Percentiles rank a stretch among this genome's conserved stretches.
phyloP scores from a whole-genome alignment of 352 stramenopile genomes.

The Globisporangium cystogenes region DNA sequence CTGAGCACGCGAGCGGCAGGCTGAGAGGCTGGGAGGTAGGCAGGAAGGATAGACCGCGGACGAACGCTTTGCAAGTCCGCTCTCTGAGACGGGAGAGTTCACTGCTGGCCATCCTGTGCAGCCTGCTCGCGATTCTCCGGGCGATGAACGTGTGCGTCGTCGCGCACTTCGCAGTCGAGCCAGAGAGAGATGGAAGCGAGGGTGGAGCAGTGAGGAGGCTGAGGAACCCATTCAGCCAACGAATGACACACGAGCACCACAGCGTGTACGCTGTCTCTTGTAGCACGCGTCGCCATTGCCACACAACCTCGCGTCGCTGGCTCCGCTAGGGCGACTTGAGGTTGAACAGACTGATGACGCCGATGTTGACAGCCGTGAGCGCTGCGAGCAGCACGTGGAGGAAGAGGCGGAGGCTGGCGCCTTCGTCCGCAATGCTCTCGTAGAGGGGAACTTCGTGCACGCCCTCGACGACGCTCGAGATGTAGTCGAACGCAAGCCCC shows the following conservation, averaged over 20 bases:
- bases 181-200: no score
- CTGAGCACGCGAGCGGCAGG: no score
- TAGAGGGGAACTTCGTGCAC: constrained; percentile 35
- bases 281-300: neutral
- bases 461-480: constrained; percentile 27
- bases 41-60: no score
- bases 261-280: neutral
- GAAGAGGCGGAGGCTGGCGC: constrained; percentile 14
- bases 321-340: constrained; percentile 1
- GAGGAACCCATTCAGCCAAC: no score
- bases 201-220: no score
- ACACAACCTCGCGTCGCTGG: neutral
- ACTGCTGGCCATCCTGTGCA: no score
- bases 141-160: no score
- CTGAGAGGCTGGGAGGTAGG: no score
- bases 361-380: constrained; percentile 23
- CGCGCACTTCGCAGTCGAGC: no score
- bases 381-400: constrained; percentile 19
- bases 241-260: neutral
- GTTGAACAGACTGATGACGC: constrained; percentile 14
- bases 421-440: constrained; percentile 25
- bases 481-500: constrained; percentile 24
- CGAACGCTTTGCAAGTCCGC: no score
- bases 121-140: no score
- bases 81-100: no score